A percentile compares a stretch with the other conserved stretches of the same genome.
These are phyloP conservation scores for Cydonia oblonga DNA, from an alignment of 331 rosid genomes.

Conservation along the genomic window DNA sequence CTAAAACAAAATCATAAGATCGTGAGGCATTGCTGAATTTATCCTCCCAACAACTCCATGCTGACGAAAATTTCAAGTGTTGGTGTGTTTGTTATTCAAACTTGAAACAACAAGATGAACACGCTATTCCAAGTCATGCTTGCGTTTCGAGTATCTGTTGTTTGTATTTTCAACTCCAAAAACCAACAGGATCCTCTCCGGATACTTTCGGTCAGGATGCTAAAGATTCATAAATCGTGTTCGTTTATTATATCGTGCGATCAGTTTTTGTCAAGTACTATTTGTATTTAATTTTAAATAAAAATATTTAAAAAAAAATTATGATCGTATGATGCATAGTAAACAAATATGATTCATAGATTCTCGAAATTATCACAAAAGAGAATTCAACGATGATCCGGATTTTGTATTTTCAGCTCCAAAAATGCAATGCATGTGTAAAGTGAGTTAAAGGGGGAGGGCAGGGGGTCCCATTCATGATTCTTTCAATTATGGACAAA, in stretches of 20 bases:
- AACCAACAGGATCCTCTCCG: background rate
- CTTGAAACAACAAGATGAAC: background rate
- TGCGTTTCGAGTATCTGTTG: accelerated
- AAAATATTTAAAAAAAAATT: too few relatives aligned
- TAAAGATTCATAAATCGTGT: accelerated
- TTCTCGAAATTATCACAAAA: too few relatives aligned
- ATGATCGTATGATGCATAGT: accelerated
- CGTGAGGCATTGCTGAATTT: background rate
- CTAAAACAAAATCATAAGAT: background rate
- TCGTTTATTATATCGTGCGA: too few relatives aligned
- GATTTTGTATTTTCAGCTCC: background rate
- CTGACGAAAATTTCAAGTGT: background rate
- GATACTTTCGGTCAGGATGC: too few relatives aligned
- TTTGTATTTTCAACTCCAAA: background rate
- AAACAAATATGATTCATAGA: too few relatives aligned
- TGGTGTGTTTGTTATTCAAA: background rate
- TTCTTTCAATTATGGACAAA: constrained; percentile 9
- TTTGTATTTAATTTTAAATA: too few relatives aligned
- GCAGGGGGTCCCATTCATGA: constrained; percentile 12
- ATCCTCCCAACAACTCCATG: background rate
- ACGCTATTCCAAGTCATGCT: background rate
- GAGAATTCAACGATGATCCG: accelerated
- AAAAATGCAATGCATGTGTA: constrained; percentile 6
- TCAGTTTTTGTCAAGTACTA: too few relatives aligned
- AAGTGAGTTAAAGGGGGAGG: background rate